Base-by-base conservation (phyloP, 306 rosid species). In the Sechiopsis laciniata region DNA sequence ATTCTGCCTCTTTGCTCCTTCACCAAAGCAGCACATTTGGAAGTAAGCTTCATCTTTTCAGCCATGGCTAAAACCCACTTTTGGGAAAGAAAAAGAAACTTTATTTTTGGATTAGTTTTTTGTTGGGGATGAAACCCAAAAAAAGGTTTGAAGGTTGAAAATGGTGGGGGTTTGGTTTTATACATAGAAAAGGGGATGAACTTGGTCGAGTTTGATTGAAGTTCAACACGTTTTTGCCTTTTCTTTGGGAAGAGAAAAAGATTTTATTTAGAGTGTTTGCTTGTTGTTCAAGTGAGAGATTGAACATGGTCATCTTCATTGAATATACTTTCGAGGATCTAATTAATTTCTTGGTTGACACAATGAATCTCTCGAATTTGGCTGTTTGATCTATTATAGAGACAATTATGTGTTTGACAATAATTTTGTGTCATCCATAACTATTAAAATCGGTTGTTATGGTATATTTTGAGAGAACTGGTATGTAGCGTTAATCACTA, bases 21-120 rank as follows among this genome's bases (percentile, higher is more conserved):
- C 12, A 71, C 16, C 48, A 71, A 52, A 55, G 75, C 45, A 14
- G 62, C 75, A 26, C 61, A 71, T 26, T 71, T 71, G 46, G 61
- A 22, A 17, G 50, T 71, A 53, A 71, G 45, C 32, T 61, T 65
- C 53, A 37, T 40, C n/a, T 64, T 32, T 10, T 32, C 9, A 22
- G 68, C 68, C 68, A 62, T 62, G 48, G 68, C 48, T 58, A 58
- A 21, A 32, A 32, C 62, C 32, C 62, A 57, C 32, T 3, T 56
- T 11, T 56, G 3, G 22, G 61, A 7, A 10, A 6, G 20, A 32
- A 32, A 32, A 32, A 32, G 7, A 19, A 46, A 12, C 51, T 46
- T 10, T 46, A 3, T 46, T 12, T 46, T 46, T 46, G 51, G 51
- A 3, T 9, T 2, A 1, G 53, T 3, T 48, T 48, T 48, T 48